Evolutionary conservation across 129 eudicot genomes (phyloP).

Genomic region (Centella asiatica): DNA sequence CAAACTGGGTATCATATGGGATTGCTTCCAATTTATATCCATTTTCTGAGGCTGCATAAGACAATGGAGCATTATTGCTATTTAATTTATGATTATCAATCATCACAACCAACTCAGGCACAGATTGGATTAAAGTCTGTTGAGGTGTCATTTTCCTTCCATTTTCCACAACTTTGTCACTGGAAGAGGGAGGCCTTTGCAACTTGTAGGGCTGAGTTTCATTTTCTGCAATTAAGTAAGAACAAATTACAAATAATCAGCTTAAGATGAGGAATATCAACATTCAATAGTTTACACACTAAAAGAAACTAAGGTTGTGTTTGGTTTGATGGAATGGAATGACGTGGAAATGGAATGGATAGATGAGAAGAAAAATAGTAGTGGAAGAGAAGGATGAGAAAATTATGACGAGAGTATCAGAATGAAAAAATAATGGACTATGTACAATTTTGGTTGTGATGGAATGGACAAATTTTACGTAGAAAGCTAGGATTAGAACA

Average conservation of each 20-base stretch:
- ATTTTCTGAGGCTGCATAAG: neutral
- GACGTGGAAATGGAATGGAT: too few species aligned
- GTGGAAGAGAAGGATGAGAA: too few species aligned
- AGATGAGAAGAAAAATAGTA: too few species aligned
- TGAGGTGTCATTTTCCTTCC: slow-evolving; percentile 2
- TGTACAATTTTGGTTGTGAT: too few species aligned
- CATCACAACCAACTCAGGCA: slow-evolving; percentile 6
- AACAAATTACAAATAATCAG: neutral
- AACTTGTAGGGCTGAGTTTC: slow-evolving; percentile 18
- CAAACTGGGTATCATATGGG: neutral
- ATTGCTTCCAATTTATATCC: neutral
- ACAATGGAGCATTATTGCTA: neutral
- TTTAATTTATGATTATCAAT: neutral
- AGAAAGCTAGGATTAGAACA: too few species aligned
- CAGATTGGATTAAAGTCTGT: neutral
- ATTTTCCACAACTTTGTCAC: slow-evolving; percentile 18
- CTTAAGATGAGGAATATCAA: neutral
- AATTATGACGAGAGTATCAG: too few species aligned
- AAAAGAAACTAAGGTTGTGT: too few species aligned
- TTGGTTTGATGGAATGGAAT: too few species aligned
- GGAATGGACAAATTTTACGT: too few species aligned
- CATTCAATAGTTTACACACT: too few species aligned
- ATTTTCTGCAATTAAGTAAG: slow-evolving; percentile 14
- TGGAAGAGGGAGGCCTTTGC: slow-evolving; percentile 12
- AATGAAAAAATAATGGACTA: too few species aligned